These are phyloP conservation scores for Pseudonectria buxi DNA, from an alignment of 2,329 filamentous ascomycete species.

Conservation along the genomic window DNA sequence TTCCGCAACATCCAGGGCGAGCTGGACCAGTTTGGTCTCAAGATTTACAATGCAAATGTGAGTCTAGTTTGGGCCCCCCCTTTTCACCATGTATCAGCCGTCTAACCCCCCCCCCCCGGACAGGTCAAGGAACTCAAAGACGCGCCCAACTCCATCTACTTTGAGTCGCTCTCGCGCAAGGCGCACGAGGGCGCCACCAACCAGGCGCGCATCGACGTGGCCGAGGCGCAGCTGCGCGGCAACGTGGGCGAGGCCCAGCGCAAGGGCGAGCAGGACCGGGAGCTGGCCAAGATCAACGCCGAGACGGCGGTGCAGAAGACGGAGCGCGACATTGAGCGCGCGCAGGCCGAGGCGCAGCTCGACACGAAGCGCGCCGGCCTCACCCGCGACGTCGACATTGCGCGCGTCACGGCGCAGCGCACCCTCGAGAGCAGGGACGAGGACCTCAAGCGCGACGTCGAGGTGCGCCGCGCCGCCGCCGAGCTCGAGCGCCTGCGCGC, in stretches of 20 bases:
- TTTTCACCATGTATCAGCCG: too few relatives aligned
- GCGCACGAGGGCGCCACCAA: conserved; percentile 81
- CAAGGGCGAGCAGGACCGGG: conserved; percentile 73
- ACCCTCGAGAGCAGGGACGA: conserved; percentile 70
- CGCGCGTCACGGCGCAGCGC: conserved; percentile 66
- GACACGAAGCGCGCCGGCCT: conserved; percentile 67
- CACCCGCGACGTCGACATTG: conserved; percentile 66
- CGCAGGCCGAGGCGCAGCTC: conserved; percentile 68
- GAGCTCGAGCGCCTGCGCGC: conserved; percentile 76
- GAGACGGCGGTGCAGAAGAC: conserved; percentile 81
- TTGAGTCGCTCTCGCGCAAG: conserved; percentile 73
- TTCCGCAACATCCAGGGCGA: conserved; percentile 72
- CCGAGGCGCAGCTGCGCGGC: conserved; percentile 57
- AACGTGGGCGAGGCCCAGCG: conserved; percentile 73
- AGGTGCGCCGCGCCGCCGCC: conserved; percentile 69
- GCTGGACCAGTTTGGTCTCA: conserved; percentile 71
- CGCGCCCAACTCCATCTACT: conserved; percentile 74
- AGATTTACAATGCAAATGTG: conserved; percentile 63
- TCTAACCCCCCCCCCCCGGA: neutral
- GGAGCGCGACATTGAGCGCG: conserved; percentile 75
- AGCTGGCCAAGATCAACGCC: conserved; percentile 82
- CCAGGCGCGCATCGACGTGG: conserved; percentile 64
- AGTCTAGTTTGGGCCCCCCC: too few relatives aligned
- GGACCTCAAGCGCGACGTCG: conserved; percentile 71
- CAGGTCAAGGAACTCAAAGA: conserved; percentile 75